These are phyloP conservation scores for Thuidium tamariscinum DNA, from an alignment of 225 moss, liverwort and hornwort genomes.

Conservation along the genomic window DNA sequence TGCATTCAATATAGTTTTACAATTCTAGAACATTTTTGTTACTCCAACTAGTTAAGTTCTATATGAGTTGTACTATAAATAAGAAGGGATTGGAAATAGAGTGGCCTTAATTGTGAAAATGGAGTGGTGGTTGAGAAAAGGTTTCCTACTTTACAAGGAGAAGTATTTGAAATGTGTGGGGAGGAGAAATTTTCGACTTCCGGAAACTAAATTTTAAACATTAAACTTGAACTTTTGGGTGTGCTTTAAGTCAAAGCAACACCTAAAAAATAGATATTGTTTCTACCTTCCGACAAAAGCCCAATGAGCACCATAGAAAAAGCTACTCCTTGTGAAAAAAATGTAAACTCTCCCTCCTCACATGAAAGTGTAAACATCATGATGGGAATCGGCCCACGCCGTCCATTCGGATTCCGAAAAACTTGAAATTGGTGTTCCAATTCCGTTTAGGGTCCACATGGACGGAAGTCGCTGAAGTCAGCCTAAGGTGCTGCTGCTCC, in stretches of 20 bases:
- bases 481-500: too few species aligned
- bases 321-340: not conserved
- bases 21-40: too few species aligned
- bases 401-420: not conserved
- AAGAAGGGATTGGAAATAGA: too few species aligned
- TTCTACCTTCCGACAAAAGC: not conserved
- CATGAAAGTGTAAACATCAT: not conserved
- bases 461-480: not conserved
- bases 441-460: not conserved
- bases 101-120: too few species aligned
- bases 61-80: too few species aligned
- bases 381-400: not conserved
- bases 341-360: not conserved
- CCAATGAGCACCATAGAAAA: too few species aligned
- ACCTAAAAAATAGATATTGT: not conserved
- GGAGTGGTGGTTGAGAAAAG: too few species aligned
- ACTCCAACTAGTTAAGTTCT: too few species aligned
- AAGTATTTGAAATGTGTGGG: not conserved
- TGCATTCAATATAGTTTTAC: too few species aligned
- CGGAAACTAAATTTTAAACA: not conserved
- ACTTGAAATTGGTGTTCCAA: not conserved
- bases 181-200: accelerated
- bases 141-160: too few species aligned
- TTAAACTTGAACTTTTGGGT: too few species aligned
- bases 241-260: not conserved